Evolutionary conservation across 176 grass and related monocot species (phyloP), one percentile per base, ranked within the genome.

Genomic region (Musa itinerans): DNA sequence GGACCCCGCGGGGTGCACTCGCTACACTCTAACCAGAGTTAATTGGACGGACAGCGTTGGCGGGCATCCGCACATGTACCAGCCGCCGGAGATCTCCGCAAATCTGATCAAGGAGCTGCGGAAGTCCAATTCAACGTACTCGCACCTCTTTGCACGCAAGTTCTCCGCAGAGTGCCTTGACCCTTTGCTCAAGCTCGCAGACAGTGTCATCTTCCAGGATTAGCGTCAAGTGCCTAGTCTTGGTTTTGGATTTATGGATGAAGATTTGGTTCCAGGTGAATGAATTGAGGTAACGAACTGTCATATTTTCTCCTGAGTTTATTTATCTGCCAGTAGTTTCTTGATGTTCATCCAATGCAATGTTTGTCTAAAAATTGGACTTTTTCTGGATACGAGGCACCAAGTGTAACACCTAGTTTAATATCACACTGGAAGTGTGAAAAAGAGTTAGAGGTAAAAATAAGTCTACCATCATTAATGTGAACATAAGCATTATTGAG

Each of bases 81-180:
- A 13, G 72, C 86, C 90, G 0, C 85, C 67, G 34, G 90, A 99
- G 82, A 85, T 99, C 9, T 79, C 73, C 17, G 69, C 82, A 0
- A 82, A 88, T 6, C 90, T 99, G 77, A 89, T 99, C 69, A 83
- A 74, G 59, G 90, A 89, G 3, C 82, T 99, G 63, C 85, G 95
- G 84, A 94, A 82, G 76, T 99, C 95, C 52, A 99, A 98, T 79
- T 92, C 84, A 0, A 91, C 88, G 0, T 93, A 94, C 57, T 90
- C 90, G 0, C 85, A 94, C 82, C 87, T 94, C 69, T 99, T 99
- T 26, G 95, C 90, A 1, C 86, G 95, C 72, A 99, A 99, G 10
- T 99, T 99, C 10, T 70, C 95, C 0, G 73, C 86, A 0, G 83
- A 76, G 2, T 86, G 86, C 76, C 86, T 99, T 19, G 65, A 17